These are phyloP conservation scores for Populus simonii DNA, from an alignment of 345 rosid species.

Conservation along the genomic window DNA sequence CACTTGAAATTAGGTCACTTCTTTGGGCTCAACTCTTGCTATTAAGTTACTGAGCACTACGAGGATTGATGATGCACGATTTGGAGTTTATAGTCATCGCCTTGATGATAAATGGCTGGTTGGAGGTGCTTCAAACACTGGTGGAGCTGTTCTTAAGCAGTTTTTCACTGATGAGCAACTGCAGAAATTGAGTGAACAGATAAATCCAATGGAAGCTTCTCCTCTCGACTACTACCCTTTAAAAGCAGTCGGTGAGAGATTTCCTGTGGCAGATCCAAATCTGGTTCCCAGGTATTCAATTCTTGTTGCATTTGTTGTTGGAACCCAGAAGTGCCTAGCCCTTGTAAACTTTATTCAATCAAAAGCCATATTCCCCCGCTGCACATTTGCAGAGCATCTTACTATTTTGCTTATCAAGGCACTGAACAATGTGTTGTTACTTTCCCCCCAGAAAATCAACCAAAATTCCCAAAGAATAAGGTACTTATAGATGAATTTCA, in stretches of 20 bases:
- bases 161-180: constrained; percentile 70
- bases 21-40: constrained; percentile 90
- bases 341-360: neutral
- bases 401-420: neutral
- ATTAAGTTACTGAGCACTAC: constrained; percentile 74
- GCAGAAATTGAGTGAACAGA: constrained; percentile 59
- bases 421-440: too few species aligned
- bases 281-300: constrained; percentile 65
- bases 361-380: neutral
- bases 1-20: constrained; percentile 64
- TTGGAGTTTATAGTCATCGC: constrained; percentile 93
- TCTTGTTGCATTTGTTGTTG: neutral
- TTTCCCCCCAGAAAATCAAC: too few species aligned
- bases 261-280: constrained; percentile 80
- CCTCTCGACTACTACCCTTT: constrained; percentile 87
- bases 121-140: constrained; percentile 97
- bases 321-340: neutral
- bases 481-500: too few species aligned
- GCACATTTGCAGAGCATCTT: neutral
- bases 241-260: constrained; percentile 67
- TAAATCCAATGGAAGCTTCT: constrained; percentile 60
- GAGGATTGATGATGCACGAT: constrained; percentile 86
- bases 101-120: constrained; percentile 96
- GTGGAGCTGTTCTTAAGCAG: constrained; percentile 87
- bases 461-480: too few species aligned